phyloP scores from a whole-genome alignment of 2,329 filamentous ascomycete species.

The Cladosporium sp. region DNA sequence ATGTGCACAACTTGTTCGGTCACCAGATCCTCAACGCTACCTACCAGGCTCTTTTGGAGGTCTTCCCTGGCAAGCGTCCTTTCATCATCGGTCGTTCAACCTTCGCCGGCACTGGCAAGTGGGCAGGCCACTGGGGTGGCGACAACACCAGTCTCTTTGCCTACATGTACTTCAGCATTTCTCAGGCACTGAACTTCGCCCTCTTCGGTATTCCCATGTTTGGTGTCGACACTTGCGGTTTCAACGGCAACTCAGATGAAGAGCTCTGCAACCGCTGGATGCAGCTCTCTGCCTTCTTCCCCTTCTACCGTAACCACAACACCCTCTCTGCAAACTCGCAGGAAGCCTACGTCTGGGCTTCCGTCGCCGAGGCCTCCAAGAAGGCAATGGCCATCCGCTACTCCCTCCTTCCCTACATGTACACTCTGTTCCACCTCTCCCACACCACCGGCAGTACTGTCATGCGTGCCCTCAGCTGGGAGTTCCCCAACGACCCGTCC shows the following conservation, averaged over 20 bases:
- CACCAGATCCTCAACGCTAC: constrained; percentile 73
- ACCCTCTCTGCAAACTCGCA: constrained; percentile 57
- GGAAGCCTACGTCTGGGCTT: constrained; percentile 67
- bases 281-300: constrained; percentile 68
- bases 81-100: constrained; percentile 82
- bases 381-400: constrained; percentile 68
- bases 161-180: constrained; percentile 72
- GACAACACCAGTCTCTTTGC: constrained; percentile 67
- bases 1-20: constrained; percentile 77
- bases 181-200: constrained; percentile 70
- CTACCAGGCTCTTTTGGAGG: constrained; percentile 62
- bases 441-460: constrained; percentile 64
- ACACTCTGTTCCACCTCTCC: constrained; percentile 66
- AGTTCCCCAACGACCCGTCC: constrained; percentile 67
- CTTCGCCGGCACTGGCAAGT: constrained; percentile 71
- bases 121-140: constrained; percentile 78
- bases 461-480: constrained; percentile 70
- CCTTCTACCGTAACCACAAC: constrained; percentile 77
- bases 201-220: constrained; percentile 77
- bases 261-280: constrained; percentile 67
- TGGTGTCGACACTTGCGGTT: constrained; percentile 66
- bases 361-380: constrained; percentile 61
- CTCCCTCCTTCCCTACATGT: constrained; percentile 68
- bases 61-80: constrained; percentile 66
- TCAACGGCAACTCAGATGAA: constrained; percentile 61